These are phyloP conservation scores for Bidens hawaiensis DNA, from an alignment of 140 eudicot genomes.

Conservation along the genomic window DNA sequence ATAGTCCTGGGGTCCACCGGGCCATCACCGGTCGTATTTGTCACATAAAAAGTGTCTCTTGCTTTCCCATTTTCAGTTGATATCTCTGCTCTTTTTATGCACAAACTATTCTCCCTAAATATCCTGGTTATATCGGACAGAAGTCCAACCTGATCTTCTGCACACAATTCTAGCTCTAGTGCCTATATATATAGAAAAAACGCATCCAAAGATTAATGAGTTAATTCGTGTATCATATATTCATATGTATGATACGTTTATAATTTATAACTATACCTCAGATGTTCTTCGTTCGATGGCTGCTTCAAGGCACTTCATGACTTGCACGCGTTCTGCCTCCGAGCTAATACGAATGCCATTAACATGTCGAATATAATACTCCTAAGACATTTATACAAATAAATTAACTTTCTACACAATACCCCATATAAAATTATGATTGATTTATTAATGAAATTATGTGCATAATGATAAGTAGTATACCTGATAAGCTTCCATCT, in stretches of 20 bases:
- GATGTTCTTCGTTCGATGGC: conserved; percentile 74
- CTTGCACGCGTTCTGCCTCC: conserved; percentile 76
- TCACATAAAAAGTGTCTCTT: conserved; percentile 62
- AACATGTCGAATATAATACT: conserved; percentile 70
- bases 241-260: background rate
- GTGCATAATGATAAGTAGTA: background rate
- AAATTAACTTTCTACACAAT: background rate
- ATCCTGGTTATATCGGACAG: conserved; percentile 77
- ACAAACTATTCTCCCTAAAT: conserved; percentile 73
- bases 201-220: background rate
- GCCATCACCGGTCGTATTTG: conserved; percentile 57
- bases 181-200: conserved; percentile 42
- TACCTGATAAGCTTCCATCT: conserved; percentile 83
- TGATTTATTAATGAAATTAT: background rate
- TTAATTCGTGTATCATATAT: background rate
- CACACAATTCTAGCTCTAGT: conserved; percentile 57
- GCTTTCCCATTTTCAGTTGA: conserved; percentile 57
- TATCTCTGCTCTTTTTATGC: conserved; percentile 71
- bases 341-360: conserved; percentile 74
- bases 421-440: background rate
- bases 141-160: conserved; percentile 82
- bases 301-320: conserved; percentile 80
- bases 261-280: conserved; percentile 40
- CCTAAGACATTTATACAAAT: conserved; percentile 27
- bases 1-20: conserved; percentile 62